Evolutionary conservation across 1,284 basidiomycete species (phyloP).

Genomic region (Marasmius oreades): DNA sequence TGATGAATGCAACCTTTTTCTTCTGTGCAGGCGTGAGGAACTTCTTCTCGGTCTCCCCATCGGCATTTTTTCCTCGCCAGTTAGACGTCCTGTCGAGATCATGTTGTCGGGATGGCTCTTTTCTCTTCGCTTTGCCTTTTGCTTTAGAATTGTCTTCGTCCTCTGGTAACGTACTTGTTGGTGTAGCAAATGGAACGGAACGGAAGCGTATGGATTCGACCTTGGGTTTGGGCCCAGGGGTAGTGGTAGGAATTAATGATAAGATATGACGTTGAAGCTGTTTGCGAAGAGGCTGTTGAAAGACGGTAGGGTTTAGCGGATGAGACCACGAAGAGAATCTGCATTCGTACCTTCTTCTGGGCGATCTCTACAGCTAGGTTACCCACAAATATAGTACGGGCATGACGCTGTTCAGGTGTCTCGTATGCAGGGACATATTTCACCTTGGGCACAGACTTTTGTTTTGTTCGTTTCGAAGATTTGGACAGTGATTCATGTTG

Average conservation of each 20-base stretch:
- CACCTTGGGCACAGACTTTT: constrained; percentile 9
- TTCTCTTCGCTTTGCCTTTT: constrained; percentile 28
- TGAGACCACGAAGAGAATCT: constrained; percentile 28
- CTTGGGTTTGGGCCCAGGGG: constrained; percentile 43
- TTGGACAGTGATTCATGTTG: constrained; percentile 43
- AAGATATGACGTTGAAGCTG: constrained; percentile 73
- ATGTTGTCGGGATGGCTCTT: constrained; percentile 42
- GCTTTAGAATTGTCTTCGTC: constrained; percentile 33
- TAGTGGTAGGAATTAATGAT: constrained; percentile 54
- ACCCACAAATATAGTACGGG: constrained; percentile 90
- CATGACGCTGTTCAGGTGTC: constrained; percentile 66
- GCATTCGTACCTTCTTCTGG: constrained; percentile 53
- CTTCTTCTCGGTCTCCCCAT: constrained; percentile 48
- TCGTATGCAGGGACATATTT: constrained; percentile 63
- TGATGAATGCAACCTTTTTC: constrained; percentile 93
- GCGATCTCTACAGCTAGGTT: constrained; percentile 80
- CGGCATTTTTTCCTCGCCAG: constrained; percentile 58
- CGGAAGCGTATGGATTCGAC: constrained; percentile 91
- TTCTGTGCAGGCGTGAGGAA: constrained; percentile 85
- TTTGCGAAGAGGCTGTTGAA: constrained; percentile 62
- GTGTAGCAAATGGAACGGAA: constrained; percentile 82
- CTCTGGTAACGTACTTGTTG: constrained; percentile 61
- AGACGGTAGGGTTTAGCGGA: constrained; percentile 4
- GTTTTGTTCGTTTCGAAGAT: constrained; percentile 25
- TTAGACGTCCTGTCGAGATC: constrained; percentile 58